Evolutionary conservation across 1,139 yeast genomes (phyloP).

Genomic region (Spencermartinsiella ligniputridi): DNA sequence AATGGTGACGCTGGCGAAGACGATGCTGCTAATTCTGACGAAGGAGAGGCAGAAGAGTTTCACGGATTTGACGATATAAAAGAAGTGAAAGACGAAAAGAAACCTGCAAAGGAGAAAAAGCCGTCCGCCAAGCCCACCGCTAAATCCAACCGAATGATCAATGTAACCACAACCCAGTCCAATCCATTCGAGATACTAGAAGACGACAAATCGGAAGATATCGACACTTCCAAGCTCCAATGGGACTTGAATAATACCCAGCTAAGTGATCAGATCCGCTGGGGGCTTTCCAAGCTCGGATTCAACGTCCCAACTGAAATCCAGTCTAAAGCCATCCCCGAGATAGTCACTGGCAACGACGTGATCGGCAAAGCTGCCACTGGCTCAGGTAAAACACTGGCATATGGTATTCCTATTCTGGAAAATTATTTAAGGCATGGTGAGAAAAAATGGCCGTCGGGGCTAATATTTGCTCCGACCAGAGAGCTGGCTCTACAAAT

Average conservation of each 20-base stretch:
- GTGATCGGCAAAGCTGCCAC: constrained; percentile 95
- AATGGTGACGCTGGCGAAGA: constrained; percentile 11
- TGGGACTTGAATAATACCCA: constrained; percentile 27
- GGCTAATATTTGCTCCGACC: constrained; percentile 87
- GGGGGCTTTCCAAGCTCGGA: constrained; percentile 55
- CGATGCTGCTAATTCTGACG: constrained; percentile 25
- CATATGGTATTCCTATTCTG: constrained; percentile 91
- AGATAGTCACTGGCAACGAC: constrained; percentile 68
- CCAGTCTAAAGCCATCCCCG: constrained; percentile 73
- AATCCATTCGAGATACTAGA: constrained; percentile 24
- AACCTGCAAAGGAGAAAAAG: constrained; percentile 9
- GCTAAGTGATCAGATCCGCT: constrained; percentile 52
- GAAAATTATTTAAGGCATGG: constrained; percentile 40
- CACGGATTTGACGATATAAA: constrained; percentile 24
- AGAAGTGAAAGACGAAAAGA: constrained; percentile 15
- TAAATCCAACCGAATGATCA: constrained; percentile 26
- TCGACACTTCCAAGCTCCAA: constrained; percentile 24
- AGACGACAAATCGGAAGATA: constrained; percentile 18
- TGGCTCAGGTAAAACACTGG: constrained; percentile 96
- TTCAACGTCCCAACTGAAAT: constrained; percentile 77
- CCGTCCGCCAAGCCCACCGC: constrained; percentile 15
- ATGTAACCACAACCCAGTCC: constrained; percentile 24
- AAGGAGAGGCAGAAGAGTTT: constrained; percentile 20
- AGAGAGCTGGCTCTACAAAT: constrained; percentile 97
- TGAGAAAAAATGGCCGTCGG: constrained; percentile 50